Conservation (phyloP, 2,329 filamentous ascomycete genomes). For the Aspergillus candidus region DNA sequence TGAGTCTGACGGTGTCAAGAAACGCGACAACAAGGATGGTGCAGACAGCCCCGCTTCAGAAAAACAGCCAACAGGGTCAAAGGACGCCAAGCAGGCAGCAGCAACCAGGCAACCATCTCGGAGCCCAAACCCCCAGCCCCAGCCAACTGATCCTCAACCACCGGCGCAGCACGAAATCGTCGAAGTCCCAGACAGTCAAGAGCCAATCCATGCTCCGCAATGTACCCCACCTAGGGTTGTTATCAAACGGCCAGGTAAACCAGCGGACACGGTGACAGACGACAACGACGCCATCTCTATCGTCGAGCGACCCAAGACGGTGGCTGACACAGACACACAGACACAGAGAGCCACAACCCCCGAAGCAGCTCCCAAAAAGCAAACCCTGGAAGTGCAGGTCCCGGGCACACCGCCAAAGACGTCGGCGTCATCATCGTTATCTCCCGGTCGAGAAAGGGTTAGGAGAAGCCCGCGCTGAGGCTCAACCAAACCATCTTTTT, state of each 20-base stretch:
- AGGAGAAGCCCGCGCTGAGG: conserved; percentile 1
- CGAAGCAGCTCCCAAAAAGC: neutral
- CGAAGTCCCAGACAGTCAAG: conserved; percentile 28
- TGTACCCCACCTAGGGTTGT: no score
- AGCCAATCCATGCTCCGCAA: conserved; percentile 5
- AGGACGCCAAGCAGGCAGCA: neutral
- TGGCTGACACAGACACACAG: neutral
- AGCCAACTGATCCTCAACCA: no score
- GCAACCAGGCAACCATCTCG: neutral
- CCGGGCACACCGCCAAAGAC: conserved; percentile 19
- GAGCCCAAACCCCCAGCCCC: neutral
- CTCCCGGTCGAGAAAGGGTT: neutral
- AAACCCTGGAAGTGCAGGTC: conserved; percentile 20
- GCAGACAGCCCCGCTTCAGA: no score
- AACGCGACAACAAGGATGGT: no score
- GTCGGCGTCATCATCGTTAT: neutral
- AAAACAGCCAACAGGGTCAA: no score
- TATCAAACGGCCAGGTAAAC: no score
- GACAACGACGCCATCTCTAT: neutral
- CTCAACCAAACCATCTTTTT: conserved; percentile 2
- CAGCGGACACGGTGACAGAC: neutral
- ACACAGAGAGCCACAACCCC: neutral
- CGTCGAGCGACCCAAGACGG: neutral
- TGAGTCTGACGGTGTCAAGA: no score
- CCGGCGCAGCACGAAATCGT: conserved; percentile 10